Percentiles rank a stretch among this genome's conserved stretches.
phyloP scores from a whole-genome alignment of 352 stramenopile genomes.

The Globisporangium nagaii region DNA sequence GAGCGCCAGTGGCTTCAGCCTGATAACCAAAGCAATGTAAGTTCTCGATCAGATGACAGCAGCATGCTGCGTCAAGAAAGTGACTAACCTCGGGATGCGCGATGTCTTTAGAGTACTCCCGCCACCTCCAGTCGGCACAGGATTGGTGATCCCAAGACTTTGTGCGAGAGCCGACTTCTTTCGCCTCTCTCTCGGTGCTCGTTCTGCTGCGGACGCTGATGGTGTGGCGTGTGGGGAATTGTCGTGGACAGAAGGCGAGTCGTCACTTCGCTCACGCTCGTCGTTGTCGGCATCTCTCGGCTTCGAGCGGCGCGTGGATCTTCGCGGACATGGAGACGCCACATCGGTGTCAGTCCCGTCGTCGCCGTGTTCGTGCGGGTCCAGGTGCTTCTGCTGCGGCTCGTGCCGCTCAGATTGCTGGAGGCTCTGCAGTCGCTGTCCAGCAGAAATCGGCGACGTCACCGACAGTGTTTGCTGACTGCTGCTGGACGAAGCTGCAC shows the following conservation, averaged over 20 bases:
- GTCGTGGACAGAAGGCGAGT: background rate
- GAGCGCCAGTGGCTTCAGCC: constrained; percentile 34
- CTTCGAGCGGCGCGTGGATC: background rate
- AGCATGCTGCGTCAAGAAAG: background rate
- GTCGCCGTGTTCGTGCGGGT: background rate
- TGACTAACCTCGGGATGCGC: constrained; percentile 11
- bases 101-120: constrained; percentile 6
- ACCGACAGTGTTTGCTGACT: background rate
- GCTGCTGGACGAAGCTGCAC: background rate
- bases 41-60: no score
- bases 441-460: background rate
- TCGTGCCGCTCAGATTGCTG: constrained; percentile 1
- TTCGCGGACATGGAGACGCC: background rate
- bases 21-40: no score
- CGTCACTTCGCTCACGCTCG: constrained; percentile 10
- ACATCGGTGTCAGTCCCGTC: background rate
- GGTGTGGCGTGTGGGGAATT: background rate
- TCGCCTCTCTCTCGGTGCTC: background rate
- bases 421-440: background rate
- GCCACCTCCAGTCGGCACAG: background rate
- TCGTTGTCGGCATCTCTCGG: constrained; percentile 2
- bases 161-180: background rate
- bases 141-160: background rate
- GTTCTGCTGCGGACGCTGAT: background rate
- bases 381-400: background rate